Evolutionary conservation across 441 rosid species (phyloP).

Genomic region (Erysimum pusillum): DNA sequence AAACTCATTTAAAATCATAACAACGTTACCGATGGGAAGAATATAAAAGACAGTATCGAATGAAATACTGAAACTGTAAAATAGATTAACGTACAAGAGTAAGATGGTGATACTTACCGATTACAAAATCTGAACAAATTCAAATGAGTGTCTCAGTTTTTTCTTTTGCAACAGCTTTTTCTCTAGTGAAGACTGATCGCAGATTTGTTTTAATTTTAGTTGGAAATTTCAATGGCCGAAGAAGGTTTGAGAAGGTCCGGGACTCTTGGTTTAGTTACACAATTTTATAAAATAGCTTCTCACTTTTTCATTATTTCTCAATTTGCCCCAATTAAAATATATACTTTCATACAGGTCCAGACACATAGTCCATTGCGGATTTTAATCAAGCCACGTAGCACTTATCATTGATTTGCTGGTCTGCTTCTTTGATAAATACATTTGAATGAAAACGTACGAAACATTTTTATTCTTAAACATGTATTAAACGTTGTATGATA

Average conservation of each 20-base stretch:
- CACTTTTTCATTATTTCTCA: background rate
- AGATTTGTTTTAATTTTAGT: conserved; percentile 8
- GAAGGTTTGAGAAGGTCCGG: conserved; percentile 45
- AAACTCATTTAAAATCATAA: background rate
- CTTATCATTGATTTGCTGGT: too few relatives aligned
- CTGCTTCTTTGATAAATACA: background rate
- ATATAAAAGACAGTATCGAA: background rate
- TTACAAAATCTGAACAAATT: background rate
- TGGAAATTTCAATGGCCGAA: conserved; percentile 13
- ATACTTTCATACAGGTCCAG: background rate
- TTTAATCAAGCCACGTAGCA: too few relatives aligned
- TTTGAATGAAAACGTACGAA: too few relatives aligned
- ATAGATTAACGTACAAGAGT: conserved; percentile 4
- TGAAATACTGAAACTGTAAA: background rate
- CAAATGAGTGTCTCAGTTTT: background rate
- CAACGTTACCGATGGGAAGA: background rate
- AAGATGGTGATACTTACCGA: conserved; percentile 18
- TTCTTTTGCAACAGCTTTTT: background rate
- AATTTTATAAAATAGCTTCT: background rate
- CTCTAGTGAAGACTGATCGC: conserved; percentile 10
- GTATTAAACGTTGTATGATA: too few relatives aligned
- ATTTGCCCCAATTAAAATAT: background rate
- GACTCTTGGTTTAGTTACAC: conserved; percentile 2
- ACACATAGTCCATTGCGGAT: background rate
- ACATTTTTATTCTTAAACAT: too few relatives aligned